Conservation (phyloP, 441 rosid species). For the Aquilaria agallochum region DNA sequence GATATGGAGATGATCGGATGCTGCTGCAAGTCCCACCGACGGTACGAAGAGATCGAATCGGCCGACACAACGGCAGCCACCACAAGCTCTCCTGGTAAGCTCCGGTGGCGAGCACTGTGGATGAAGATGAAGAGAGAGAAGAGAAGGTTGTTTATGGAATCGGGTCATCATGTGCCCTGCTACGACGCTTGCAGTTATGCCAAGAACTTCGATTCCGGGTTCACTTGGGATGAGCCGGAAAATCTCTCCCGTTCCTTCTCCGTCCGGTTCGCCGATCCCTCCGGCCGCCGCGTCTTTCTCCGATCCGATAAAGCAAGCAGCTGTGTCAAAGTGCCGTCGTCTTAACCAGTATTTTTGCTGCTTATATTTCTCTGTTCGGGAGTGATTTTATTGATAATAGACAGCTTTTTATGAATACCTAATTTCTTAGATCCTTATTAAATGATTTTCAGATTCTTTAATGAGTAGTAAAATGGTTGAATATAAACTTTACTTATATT, state of each 20-base stretch:
- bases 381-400: not conserved
- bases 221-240: constrained; percentile 35
- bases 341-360: no score
- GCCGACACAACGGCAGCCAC: constrained; percentile 5
- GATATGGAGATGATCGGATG: no score
- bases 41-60: not conserved
- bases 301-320: constrained; percentile 5
- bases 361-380: no score
- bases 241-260: constrained; percentile 37
- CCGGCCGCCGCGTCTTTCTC: not conserved
- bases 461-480: no score
- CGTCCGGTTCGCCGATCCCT: constrained; percentile 35
- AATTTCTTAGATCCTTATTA: no score
- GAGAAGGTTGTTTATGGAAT: constrained; percentile 22
- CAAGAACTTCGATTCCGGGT: constrained; percentile 46
- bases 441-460: no score
- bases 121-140: constrained; percentile 31
- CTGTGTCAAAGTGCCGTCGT: not conserved
- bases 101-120: constrained; percentile 30
- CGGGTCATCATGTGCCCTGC: not conserved
- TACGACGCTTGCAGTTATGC: constrained; percentile 30
- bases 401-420: not conserved
- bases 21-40: not conserved
- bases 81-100: constrained; percentile 15
- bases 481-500: no score